Evolutionary conservation across 2,329 filamentous ascomycete species (phyloP).

Genomic region (Talaromyces sp.): DNA sequence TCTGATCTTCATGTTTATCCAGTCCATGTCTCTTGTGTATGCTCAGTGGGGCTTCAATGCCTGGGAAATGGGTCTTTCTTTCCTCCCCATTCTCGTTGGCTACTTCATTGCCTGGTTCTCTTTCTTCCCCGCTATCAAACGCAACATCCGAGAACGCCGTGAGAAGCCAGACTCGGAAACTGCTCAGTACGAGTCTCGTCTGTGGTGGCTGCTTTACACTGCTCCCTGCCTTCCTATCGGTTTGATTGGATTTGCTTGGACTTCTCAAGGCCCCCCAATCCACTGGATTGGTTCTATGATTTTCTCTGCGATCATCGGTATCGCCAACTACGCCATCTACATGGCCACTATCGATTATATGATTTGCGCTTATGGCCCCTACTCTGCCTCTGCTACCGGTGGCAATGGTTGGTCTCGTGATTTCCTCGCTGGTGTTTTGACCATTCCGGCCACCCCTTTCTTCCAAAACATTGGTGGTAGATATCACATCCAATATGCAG

Average conservation of each 20-base stretch:
- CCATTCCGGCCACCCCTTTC: slow-evolving; percentile 55
- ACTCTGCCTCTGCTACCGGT: slow-evolving; percentile 62
- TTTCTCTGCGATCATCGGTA: slow-evolving; percentile 56
- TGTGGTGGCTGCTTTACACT: slow-evolving; percentile 58
- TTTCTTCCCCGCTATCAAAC: slow-evolving; percentile 53
- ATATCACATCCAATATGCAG: slow-evolving; percentile 56
- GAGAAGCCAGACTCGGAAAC: slow-evolving; percentile 46
- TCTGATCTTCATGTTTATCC: slow-evolving; percentile 63
- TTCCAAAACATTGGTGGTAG: slow-evolving; percentile 50
- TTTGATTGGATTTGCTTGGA: slow-evolving; percentile 60
- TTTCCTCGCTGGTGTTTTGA: slow-evolving; percentile 61
- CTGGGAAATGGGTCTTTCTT: slow-evolving; percentile 47
- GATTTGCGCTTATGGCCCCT: slow-evolving; percentile 63
- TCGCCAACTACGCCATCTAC: slow-evolving; percentile 61
- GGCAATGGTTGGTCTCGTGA: slow-evolving; percentile 64
- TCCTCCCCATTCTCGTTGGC: slow-evolving; percentile 54
- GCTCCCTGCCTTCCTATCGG: slow-evolving; percentile 58
- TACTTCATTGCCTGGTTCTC: slow-evolving; percentile 57
- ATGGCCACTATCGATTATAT: slow-evolving; percentile 66
- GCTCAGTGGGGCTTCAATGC: slow-evolving; percentile 55
- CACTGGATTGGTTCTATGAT: slow-evolving; percentile 62
- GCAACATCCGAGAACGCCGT: slow-evolving; percentile 43
- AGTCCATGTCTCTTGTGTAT: slow-evolving; percentile 58
- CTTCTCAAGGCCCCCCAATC: slow-evolving; percentile 50
- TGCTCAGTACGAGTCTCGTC: slow-evolving; percentile 62